Percentiles rank a stretch among this genome's conserved stretches.
Conservation (phyloP, 768 basidiomycete genomes). For the Rossbeevera mucosa region DNA sequence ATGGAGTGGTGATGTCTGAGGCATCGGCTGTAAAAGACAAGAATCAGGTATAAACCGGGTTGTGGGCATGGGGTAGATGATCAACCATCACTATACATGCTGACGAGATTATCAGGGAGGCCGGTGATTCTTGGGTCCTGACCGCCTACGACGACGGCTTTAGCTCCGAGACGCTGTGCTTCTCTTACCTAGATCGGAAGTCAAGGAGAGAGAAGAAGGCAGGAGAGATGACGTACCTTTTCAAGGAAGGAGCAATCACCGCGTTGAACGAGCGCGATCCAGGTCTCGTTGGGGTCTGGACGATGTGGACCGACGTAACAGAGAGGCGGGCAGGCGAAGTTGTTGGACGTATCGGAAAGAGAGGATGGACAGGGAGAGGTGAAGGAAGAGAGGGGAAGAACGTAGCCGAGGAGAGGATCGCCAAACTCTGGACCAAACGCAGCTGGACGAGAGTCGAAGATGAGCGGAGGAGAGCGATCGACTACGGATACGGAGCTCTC, state of each 20-base stretch:
- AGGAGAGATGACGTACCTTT: slow-evolving; percentile 55
- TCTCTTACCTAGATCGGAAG: slow-evolving; percentile 39
- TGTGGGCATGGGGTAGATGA: slow-evolving; percentile 34
- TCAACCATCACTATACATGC: slow-evolving; percentile 89
- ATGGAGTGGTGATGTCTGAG: slow-evolving; percentile 76
- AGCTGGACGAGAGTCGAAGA: slow-evolving; percentile 67
- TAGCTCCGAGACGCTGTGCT: slow-evolving; percentile 70
- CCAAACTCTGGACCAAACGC: slow-evolving; percentile 71
- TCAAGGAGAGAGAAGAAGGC: neutral
- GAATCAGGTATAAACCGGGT: slow-evolving; percentile 2
- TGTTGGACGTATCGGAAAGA: slow-evolving; percentile 35
- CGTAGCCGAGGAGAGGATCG: slow-evolving; percentile 66
- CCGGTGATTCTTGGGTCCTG: slow-evolving; percentile 60
- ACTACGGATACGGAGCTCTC: slow-evolving; percentile 72
- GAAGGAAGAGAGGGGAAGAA: slow-evolving; percentile 66
- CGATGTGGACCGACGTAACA: slow-evolving; percentile 52
- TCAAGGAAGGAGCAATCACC: slow-evolving; percentile 88
- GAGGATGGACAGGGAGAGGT: slow-evolving; percentile 43
- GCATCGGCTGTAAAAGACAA: slow-evolving; percentile 58
- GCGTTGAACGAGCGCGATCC: slow-evolving; percentile 89
- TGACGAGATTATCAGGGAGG: slow-evolving; percentile 71
- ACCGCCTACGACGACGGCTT: slow-evolving; percentile 90
- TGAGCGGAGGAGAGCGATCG: slow-evolving; percentile 66
- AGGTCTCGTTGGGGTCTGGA: slow-evolving; percentile 63
- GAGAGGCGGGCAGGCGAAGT: slow-evolving; percentile 65